Base-by-base conservation (phyloP, 495 filamentous ascomycete species). In the Hypoxylon lienhwacheense region DNA sequence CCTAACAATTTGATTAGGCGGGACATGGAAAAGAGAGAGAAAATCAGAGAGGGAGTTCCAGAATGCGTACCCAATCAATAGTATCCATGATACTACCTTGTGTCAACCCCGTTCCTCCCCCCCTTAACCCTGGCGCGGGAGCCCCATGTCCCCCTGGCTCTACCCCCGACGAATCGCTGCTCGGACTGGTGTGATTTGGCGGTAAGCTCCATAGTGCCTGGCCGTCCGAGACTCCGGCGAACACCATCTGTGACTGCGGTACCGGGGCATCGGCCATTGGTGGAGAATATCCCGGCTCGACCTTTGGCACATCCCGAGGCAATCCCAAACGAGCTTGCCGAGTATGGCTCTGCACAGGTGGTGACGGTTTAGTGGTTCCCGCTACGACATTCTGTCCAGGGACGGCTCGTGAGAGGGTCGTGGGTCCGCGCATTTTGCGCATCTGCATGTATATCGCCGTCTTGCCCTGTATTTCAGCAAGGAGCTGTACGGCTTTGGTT, bases 351-450 rank as follows among this genome's bases (percentile, higher is more conserved):
- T 40, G 51, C 22, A 53, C 4, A 22, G 28, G 22, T 10, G 39
- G 15, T n/a, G 50, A 42, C 16, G 56, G 45, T 10, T 63, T 59
- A 4, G 56, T 49, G n/a, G 67, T 66, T 4, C 71, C 70, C 21
- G 68, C 67, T n/a, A 76, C 64, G 6, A 65, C 73, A 34, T 75
- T 69, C 17, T 65, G 63, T 4, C 53, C 65, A 2, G 69, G 70
- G 7, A 69, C 59, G 0, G 73, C 74, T 12, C 60, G 61, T 11
- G 51, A 49, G 37, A 70, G 65, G 16, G 55, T 61, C 3, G 61
- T 74, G 1, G 74, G 74, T 5, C 73, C 73, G 14, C 74, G 71
- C 59, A 77, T 73, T 63, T 72, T 75, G 34, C 74, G 73, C 65
- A 73, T 69, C 12, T 55, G 50, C 61, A 66, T 66, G 45, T 77